Evolutionary conservation across 495 filamentous ascomycete genomes (phyloP).

Genomic region (Xylaria cubensis): DNA sequence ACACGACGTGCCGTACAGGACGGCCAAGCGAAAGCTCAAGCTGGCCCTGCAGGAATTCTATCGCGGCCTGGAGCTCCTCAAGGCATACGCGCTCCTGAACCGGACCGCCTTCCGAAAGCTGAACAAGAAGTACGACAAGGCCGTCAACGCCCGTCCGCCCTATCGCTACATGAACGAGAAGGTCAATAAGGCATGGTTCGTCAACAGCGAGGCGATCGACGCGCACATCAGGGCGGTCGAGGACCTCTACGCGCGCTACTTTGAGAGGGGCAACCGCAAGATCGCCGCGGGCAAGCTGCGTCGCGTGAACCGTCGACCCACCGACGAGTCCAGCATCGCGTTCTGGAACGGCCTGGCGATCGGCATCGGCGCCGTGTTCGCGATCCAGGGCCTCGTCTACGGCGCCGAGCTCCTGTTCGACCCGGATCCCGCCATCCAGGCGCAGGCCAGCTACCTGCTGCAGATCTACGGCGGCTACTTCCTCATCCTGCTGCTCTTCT

Average conservation of each 20-base stretch:
- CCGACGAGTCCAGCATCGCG: slow-evolving; percentile 73
- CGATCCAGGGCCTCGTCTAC: slow-evolving; percentile 75
- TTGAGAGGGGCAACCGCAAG: slow-evolving; percentile 89
- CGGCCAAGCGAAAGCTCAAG: slow-evolving; percentile 90
- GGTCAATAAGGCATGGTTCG: slow-evolving; percentile 89
- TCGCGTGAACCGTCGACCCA: slow-evolving; percentile 64
- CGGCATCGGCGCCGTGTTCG: slow-evolving; percentile 75
- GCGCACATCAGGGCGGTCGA: slow-evolving; percentile 78
- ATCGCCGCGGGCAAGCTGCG: slow-evolving; percentile 85
- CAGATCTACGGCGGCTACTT: slow-evolving; percentile 90
- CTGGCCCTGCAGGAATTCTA: slow-evolving; percentile 91
- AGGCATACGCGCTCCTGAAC: slow-evolving; percentile 88
- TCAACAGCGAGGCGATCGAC: slow-evolving; percentile 81
- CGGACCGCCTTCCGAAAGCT: slow-evolving; percentile 94
- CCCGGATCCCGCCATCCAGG: slow-evolving; percentile 51
- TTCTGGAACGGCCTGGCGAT: slow-evolving; percentile 84
- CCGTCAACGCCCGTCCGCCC: slow-evolving; percentile 75
- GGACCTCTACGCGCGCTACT: slow-evolving; percentile 91
- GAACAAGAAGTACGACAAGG: slow-evolving; percentile 98
- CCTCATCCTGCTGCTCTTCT: slow-evolving; percentile 72
- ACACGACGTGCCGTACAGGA: slow-evolving; percentile 75
- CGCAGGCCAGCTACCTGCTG: slow-evolving; percentile 75
- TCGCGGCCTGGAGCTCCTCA: slow-evolving; percentile 86
- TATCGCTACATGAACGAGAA: slow-evolving; percentile 89
- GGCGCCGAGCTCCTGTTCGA: slow-evolving; percentile 62